Evolutionary conservation across 2,329 filamentous ascomycete species (phyloP), one percentile per base, ranked within the genome.

Genomic region (Neopestalotiopsis rosae): DNA sequence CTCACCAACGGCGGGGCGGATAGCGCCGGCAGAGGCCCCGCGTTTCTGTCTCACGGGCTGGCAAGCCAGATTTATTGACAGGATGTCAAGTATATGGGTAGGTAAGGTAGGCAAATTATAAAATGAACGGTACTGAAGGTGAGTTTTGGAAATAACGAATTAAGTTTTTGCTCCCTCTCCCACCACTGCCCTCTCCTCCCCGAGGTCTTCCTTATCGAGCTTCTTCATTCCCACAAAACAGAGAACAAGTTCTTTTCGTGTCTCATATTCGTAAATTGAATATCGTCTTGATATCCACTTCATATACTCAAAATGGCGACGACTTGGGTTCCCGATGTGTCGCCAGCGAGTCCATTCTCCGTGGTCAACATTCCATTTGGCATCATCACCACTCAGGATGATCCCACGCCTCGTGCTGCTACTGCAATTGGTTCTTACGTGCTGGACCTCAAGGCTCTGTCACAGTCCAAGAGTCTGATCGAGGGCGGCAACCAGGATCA

Each of bases 331-430:
- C 74, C 76, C 17, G 74, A 73, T 52, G 73, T 83, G 20, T 71
- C 78, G n/a, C 75, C 79, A n/a, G 74, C 77, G 4, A 79, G 75
- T 58, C 80, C 79, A 74, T 95, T 95, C 81, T 94, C 92, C 9
- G 82, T 95, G 65, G 89, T 91, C 75, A 96, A 96, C 77, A 91
- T 96, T 67, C 93, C 93, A 1, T 95, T 95, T 76, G 93, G 93
- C 75, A 90, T 96, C 82, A 93, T 96, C 76, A 91, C 90, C 38
- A 91, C 91, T 0, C 72, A 84, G 2, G 79, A 84, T 5, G 84
- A 88, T 69, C 74, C 84, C 12, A 84, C 84, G 32, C 91, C 86
- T 1, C 90, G 90, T 34, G 86, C 90, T 10, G 93, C 92, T 14
- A 82, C 93, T 69, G 92, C 92, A 10, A 92, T 96, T 73, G 93